Conservation (phyloP, 805 yeast genomes). For the Kockiozyma suomiensis region DNA sequence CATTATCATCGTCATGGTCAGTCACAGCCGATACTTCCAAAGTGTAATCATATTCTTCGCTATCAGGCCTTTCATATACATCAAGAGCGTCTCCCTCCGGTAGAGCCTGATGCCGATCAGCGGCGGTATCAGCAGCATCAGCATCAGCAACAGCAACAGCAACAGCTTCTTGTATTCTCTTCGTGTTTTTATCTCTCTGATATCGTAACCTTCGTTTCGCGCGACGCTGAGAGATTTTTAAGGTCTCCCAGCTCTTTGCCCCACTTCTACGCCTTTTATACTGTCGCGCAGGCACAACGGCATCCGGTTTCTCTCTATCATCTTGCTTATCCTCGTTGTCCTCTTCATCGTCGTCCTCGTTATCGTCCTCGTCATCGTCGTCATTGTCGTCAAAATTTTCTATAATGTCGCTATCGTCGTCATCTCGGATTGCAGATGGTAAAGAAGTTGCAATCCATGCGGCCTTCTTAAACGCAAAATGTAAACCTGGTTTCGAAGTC, state of each 20-base stretch:
- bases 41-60: no score
- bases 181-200: not conserved
- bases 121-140: no score
- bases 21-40: not conserved
- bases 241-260: not conserved
- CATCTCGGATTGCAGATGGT: not conserved
- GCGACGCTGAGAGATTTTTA: not conserved
- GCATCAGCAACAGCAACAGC: no score
- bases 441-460: not conserved
- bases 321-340: not conserved
- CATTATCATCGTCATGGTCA: not conserved
- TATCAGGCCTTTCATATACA: no score
- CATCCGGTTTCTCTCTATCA: not conserved
- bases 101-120: no score
- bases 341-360: not conserved
- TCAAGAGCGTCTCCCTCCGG: no score
- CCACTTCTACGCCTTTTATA: not conserved
- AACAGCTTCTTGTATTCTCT: not conserved
- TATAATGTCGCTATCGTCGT: not conserved
- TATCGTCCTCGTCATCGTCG: not conserved
- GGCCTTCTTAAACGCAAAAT: slow-evolving; percentile 2
- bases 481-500: not conserved
- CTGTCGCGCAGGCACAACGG: not conserved
- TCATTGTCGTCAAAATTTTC: not conserved
- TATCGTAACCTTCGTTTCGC: not conserved